Conservation (phyloP, 169 alveolate species). For the Toxoplasma gondii region DNA sequence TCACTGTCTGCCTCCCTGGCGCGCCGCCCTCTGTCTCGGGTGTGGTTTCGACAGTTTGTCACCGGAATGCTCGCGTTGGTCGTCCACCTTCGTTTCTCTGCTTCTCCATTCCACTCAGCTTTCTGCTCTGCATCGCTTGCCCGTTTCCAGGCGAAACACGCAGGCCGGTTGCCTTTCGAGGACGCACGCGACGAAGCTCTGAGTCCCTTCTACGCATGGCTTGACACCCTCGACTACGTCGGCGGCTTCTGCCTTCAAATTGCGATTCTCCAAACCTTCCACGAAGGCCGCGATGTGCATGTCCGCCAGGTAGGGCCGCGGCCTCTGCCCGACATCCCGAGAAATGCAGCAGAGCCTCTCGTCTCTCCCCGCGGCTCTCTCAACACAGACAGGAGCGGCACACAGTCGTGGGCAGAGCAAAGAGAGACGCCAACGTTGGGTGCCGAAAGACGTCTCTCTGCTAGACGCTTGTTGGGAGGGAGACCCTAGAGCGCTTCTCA, state of each 20-base stretch:
- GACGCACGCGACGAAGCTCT: not conserved
- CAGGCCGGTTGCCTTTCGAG: not conserved
- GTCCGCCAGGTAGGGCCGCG: conserved; percentile 76
- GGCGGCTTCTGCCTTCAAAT: conserved; percentile 82
- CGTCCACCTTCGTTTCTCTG: not conserved
- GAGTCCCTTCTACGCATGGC: not conserved
- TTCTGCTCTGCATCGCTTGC: not conserved
- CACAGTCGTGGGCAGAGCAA: too few species aligned
- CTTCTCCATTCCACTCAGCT: not conserved
- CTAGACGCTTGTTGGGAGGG: too few species aligned
- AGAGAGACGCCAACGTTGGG: too few species aligned
- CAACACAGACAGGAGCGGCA: too few species aligned
- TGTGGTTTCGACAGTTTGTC: too few species aligned
- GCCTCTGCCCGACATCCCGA: not conserved
- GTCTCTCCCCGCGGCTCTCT: too few species aligned
- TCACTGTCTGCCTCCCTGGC: too few species aligned
- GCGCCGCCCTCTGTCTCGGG: too few species aligned
- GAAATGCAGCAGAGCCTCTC: too few species aligned
- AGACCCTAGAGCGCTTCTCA: too few species aligned
- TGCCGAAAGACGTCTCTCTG: too few species aligned
- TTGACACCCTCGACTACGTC: conserved; percentile 75
- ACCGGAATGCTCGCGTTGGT: too few species aligned
- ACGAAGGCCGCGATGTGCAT: conserved; percentile 86
- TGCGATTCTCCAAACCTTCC: conserved; percentile 82
- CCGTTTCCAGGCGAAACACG: not conserved